phyloP scores from a whole-genome alignment of 768 basidiomycete genomes.

The Leccinum sublutescens region DNA sequence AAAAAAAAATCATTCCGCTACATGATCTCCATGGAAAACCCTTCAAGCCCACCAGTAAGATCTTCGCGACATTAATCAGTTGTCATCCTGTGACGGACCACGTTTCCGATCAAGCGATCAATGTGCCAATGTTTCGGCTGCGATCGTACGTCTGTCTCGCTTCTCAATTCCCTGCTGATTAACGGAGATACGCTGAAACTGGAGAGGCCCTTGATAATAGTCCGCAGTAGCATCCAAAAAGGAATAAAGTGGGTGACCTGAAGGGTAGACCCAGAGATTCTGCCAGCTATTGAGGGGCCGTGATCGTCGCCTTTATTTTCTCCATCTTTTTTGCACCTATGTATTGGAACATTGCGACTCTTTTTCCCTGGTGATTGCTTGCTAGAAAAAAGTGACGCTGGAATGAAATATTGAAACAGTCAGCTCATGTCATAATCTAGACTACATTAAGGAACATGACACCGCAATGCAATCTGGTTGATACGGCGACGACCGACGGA shows the following conservation, averaged over 20 bases:
- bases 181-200: neutral
- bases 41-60: neutral
- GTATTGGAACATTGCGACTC: neutral
- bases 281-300: neutral
- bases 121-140: neutral
- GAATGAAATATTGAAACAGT: neutral
- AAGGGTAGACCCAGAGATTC: neutral
- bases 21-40: neutral
- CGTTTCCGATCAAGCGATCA: constrained; percentile 1
- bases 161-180: neutral
- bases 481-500: constrained; percentile 4
- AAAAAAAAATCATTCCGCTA: too few species aligned
- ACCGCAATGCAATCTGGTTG: constrained; percentile 2
- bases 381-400: constrained; percentile 1
- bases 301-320: neutral
- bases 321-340: neutral
- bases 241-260: neutral
- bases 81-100: neutral
- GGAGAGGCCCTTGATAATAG: neutral
- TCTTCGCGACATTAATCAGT: neutral
- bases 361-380: neutral
- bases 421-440: constrained; percentile 2
- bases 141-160: neutral
- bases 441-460: neutral
- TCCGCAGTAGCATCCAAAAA: neutral